A percentile compares a stretch with the other conserved stretches of the same genome.
Evolutionary conservation across 345 rosid species (phyloP).

Genomic region (Fremontodendron californicum): DNA sequence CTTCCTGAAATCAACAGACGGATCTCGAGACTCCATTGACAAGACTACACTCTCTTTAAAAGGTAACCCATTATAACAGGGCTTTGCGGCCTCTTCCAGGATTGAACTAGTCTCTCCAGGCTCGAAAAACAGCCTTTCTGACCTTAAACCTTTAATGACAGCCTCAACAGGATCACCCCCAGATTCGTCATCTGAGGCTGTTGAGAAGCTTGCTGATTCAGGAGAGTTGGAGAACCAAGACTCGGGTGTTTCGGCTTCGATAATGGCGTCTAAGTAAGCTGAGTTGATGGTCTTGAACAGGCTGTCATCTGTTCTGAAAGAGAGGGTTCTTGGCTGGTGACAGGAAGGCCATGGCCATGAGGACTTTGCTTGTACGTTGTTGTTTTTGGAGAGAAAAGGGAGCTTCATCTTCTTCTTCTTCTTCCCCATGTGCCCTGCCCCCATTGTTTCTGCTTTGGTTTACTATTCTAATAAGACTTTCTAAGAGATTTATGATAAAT

Average conservation of each 20-base stretch:
- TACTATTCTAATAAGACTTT: background rate
- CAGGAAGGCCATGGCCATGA: slow-evolving; percentile 88
- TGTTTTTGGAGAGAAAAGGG: slow-evolving; percentile 46
- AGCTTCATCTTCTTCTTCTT: slow-evolving; percentile 51
- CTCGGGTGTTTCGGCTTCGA: slow-evolving; percentile 9
- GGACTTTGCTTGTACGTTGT: slow-evolving; percentile 7
- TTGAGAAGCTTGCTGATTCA: slow-evolving; percentile 40
- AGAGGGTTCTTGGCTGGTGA: slow-evolving; percentile 68
- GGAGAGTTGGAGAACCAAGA: slow-evolving; percentile 30
- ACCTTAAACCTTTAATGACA: slow-evolving; percentile 49
- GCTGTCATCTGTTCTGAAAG: slow-evolving; percentile 43
- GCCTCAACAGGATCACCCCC: slow-evolving; percentile 38
- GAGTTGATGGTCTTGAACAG: slow-evolving; percentile 39
- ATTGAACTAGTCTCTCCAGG: slow-evolving; percentile 68
- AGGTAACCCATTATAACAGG: slow-evolving; percentile 19
- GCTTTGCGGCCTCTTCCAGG: slow-evolving; percentile 37
- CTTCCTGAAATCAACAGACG: slow-evolving; percentile 63
- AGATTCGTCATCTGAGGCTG: slow-evolving; percentile 32
- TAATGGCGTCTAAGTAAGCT: slow-evolving; percentile 24
- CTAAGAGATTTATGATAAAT: background rate
- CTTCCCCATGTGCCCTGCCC: slow-evolving; percentile 21
- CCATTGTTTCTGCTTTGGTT: background rate
- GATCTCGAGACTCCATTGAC: slow-evolving; percentile 75
- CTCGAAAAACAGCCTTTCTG: slow-evolving; percentile 62
- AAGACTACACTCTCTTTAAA: slow-evolving; percentile 43